Evolutionary conservation across 768 basidiomycete genomes (phyloP), one percentile per base, ranked within the genome.

Genomic region (Strobilomyces confusus): DNA sequence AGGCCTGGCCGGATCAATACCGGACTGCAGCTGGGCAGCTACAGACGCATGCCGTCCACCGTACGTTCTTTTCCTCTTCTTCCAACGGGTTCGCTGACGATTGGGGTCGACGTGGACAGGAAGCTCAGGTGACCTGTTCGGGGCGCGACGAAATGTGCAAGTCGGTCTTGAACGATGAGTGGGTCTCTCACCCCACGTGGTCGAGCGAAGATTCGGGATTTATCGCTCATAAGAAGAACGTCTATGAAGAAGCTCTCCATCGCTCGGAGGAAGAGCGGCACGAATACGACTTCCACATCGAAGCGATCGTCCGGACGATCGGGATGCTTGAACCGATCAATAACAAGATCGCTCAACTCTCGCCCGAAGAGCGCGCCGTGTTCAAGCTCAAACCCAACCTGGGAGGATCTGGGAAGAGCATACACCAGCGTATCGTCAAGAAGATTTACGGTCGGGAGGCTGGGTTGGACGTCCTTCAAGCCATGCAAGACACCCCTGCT

Each of bases 201-300:
- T 87, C 89, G 4, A 90, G 87, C 59, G 97, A 99, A 68, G 95
- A 95, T 59, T 85, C 92, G 1, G 92, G 90, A 1, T 97, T 97
- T 63, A 75, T 89, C 56, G 82, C 91, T 0, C 87, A 93, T 67
- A 88, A 89, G 73, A 97, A 95, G 79, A 99, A 98, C 70, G 79
- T 87, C 1, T 99, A 90, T 70, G 97, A 98, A 69, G 97, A 98
- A 65, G 95, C 95, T 0, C 78, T 98, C 11, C 95, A 98, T 72
- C 88, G 94, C 33, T 89, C 87, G 46, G 97, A 99, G 64, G 97
- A 99, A 69, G 97, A 99, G 67, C 84, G 97, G 7, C 97, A 99
- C 68, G 95, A 98, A 70, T 99, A 98, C 68, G 95, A 98, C 68
- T 98, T 97, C 75, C 93, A 98, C 68, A 91, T 98, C 62, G 95